These are phyloP conservation scores for Xylariaceae sp. DNA, from an alignment of 2,329 filamentous ascomycete genomes.

Conservation along the genomic window DNA sequence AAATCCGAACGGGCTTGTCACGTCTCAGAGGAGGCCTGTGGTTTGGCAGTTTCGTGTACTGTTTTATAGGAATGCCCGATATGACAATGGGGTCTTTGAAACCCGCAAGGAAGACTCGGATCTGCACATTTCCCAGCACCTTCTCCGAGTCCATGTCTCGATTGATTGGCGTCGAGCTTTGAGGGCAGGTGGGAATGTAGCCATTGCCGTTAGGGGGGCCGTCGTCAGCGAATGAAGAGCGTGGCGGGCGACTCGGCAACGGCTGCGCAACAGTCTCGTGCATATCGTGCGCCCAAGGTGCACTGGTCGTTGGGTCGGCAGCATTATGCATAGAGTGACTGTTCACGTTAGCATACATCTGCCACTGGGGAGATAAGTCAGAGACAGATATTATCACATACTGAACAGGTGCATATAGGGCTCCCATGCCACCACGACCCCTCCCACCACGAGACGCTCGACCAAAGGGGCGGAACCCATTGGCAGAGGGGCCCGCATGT, in stretches of 20 bases:
- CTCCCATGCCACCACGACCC: constrained; percentile 52
- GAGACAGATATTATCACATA: constrained; percentile 43
- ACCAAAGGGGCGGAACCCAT: constrained; percentile 72
- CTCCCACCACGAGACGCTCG: constrained; percentile 61
- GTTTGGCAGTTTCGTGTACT: constrained; percentile 91
- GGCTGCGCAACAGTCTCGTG: constrained; percentile 68
- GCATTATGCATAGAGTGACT: constrained; percentile 43
- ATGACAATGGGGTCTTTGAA: constrained; percentile 72
- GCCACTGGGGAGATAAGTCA: not conserved
- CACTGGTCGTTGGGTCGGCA: constrained; percentile 64
- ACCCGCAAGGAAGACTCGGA: constrained; percentile 75
- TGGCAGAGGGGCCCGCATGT: constrained; percentile 71
- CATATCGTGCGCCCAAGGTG: constrained; percentile 91
- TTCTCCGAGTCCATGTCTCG: constrained; percentile 79
- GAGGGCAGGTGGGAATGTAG: constrained; percentile 54
- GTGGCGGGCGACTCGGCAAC: constrained; percentile 37
- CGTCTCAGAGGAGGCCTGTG: constrained; percentile 90
- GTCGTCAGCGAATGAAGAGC: constrained; percentile 44
- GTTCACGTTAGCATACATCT: constrained; percentile 18
- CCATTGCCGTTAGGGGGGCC: constrained; percentile 54
- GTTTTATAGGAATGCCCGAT: constrained; percentile 75
- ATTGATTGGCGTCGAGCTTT: constrained; percentile 66
- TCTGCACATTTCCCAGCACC: constrained; percentile 78
- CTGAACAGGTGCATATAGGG: constrained; percentile 60
- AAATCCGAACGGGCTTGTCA: constrained; percentile 95